Conservation (phyloP, 345 rosid species). For the Fremontodendron californicum region DNA sequence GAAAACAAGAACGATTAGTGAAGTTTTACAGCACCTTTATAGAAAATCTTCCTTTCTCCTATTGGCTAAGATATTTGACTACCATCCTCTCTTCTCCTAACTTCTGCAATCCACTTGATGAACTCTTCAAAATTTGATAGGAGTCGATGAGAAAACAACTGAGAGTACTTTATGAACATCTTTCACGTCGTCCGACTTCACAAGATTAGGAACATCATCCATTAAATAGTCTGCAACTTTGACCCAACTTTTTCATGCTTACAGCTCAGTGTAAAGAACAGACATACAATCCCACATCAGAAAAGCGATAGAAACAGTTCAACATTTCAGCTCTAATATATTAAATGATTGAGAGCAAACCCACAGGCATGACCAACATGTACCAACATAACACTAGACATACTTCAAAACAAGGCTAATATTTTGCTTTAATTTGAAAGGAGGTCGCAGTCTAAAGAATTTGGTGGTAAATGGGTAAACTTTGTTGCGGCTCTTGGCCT, state of each 20-base stretch:
- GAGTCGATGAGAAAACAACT: slow-evolving; percentile 53
- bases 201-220: slow-evolving; percentile 74
- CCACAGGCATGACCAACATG: too few species aligned
- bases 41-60: slow-evolving; percentile 67
- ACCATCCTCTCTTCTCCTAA: slow-evolving; percentile 64
- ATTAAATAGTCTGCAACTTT: slow-evolving; percentile 62
- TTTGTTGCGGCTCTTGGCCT: too few species aligned
- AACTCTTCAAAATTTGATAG: slow-evolving; percentile 71
- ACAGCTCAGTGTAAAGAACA: slow-evolving; percentile 52
- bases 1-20: background rate
- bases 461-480: too few species aligned
- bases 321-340: background rate
- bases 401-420: too few species aligned
- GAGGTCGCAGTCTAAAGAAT: too few species aligned
- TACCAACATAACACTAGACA: too few species aligned
- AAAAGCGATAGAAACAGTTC: background rate
- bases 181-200: slow-evolving; percentile 58
- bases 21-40: slow-evolving; percentile 47
- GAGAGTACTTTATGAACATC: slow-evolving; percentile 43
- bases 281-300: slow-evolving; percentile 16
- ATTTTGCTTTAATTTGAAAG: too few species aligned
- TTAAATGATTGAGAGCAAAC: background rate
- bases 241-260: slow-evolving; percentile 76
- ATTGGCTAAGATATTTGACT: slow-evolving; percentile 50
- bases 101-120: slow-evolving; percentile 82